Percentiles rank a stretch among this genome's conserved stretches.
phyloP scores from a whole-genome alignment of 805 yeast species.

The Pichia manshurica region DNA sequence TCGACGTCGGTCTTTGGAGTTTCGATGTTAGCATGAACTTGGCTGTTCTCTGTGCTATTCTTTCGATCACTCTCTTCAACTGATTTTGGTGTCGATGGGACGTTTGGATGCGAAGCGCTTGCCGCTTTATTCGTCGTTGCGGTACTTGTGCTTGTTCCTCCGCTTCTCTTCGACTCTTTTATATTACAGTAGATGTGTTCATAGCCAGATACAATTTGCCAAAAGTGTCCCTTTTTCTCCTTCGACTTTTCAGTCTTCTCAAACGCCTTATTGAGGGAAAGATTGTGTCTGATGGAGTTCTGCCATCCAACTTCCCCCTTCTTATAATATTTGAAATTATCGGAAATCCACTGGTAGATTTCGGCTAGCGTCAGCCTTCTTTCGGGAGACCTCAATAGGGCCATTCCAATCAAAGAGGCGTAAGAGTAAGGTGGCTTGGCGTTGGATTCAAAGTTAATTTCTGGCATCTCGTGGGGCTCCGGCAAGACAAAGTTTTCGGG shows the following conservation, averaged over 20 bases:
- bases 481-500: conserved; percentile 31
- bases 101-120: background rate
- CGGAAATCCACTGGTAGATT: conserved; percentile 88
- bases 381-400: conserved; percentile 73
- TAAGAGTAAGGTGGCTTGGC: conserved; percentile 89
- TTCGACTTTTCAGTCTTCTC: conserved; percentile 85
- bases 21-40: too few species aligned
- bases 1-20: too few species aligned
- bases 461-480: conserved; percentile 36
- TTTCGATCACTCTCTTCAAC: too few species aligned
- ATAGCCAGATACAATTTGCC: conserved; percentile 82
- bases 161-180: conserved; percentile 39
- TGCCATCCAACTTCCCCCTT: conserved; percentile 94
- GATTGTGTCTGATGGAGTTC: conserved; percentile 90
- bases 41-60: too few species aligned
- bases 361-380: conserved; percentile 72
- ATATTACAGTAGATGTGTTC: conserved; percentile 75
- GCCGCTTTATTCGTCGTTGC: background rate
- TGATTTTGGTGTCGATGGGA: background rate
- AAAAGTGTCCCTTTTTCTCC: conserved; percentile 87
- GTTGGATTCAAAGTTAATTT: conserved; percentile 42
- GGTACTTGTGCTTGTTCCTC: conserved; percentile 6
- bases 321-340: conserved; percentile 76
- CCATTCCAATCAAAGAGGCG: conserved; percentile 90
- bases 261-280: conserved; percentile 89